These are phyloP conservation scores for Cytidiella melzeri DNA, from an alignment of 768 basidiomycete genomes.

Conservation along the genomic window DNA sequence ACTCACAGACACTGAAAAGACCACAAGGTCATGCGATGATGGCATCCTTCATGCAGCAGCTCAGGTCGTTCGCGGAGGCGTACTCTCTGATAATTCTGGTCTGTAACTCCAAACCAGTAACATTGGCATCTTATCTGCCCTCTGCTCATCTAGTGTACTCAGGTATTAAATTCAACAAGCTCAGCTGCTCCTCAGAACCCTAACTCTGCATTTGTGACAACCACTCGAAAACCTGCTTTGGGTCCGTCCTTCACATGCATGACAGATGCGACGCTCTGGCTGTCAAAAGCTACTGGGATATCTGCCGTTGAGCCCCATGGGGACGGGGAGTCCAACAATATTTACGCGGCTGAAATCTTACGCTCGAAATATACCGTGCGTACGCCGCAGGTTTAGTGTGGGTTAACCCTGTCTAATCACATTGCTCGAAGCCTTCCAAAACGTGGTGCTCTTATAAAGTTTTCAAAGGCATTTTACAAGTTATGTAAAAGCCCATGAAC, in stretches of 20 bases:
- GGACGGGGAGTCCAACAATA: slow-evolving; percentile 5
- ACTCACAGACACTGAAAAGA: neutral
- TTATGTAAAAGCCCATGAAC: neutral
- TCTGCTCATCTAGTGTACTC: neutral
- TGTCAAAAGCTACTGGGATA: slow-evolving; percentile 28
- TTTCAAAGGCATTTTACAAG: slow-evolving; percentile 10
- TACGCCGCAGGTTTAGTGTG: slow-evolving; percentile 1
- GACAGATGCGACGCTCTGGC: slow-evolving; percentile 72
- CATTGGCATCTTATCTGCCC: neutral
- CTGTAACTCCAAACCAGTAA: too few relatives aligned
- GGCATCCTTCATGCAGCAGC: slow-evolving; percentile 62
- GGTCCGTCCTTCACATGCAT: slow-evolving; percentile 72
- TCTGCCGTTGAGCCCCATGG: neutral
- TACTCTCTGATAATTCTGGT: slow-evolving; percentile 49
- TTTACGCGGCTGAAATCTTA: slow-evolving; percentile 21
- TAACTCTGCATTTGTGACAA: slow-evolving; percentile 28
- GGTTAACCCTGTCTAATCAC: neutral
- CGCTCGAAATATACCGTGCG: slow-evolving; percentile 25
- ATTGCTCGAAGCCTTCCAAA: slow-evolving; percentile 28
- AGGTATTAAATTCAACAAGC: slow-evolving; percentile 63
- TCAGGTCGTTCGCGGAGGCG: slow-evolving; percentile 43
- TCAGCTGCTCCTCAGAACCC: slow-evolving; percentile 26
- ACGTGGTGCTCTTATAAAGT: slow-evolving; percentile 35
- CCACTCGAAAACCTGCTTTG: slow-evolving; percentile 58
- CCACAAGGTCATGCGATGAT: slow-evolving; percentile 58